These are phyloP conservation scores for Rutstroemia sp. DNA, from an alignment of 2,329 filamentous ascomycete species.

Conservation along the genomic window DNA sequence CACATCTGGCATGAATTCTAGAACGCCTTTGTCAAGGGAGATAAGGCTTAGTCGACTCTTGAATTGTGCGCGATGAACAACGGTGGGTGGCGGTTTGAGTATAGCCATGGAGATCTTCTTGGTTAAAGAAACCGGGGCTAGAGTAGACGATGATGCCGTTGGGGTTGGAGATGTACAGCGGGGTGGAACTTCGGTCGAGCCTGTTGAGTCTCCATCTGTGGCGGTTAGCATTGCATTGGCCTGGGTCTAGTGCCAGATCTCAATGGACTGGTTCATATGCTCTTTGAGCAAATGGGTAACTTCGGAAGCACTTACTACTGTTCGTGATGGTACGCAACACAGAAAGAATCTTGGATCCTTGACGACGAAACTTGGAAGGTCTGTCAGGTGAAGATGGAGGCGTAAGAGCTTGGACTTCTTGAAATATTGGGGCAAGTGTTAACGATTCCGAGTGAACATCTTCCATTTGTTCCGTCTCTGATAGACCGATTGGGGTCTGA, in stretches of 20 bases:
- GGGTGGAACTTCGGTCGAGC: not conserved
- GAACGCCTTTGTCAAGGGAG: slow-evolving; percentile 30
- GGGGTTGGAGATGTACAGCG: not conserved
- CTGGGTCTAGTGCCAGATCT: not conserved
- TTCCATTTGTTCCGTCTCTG: not conserved
- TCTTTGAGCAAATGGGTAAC: too few relatives aligned
- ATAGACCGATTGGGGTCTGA: not conserved
- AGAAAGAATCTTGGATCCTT: slow-evolving; percentile 36
- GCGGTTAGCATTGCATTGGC: not conserved
- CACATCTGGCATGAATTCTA: slow-evolving; percentile 18
- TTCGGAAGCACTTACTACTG: slow-evolving; percentile 24
- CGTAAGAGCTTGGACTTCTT: slow-evolving; percentile 10
- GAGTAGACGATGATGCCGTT: not conserved
- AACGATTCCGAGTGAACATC: not conserved
- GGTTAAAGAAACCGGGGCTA: not conserved
- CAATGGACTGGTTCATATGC: not conserved
- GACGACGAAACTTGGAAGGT: slow-evolving; percentile 34
- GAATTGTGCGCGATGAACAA: slow-evolving; percentile 35
- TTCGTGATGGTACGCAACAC: slow-evolving; percentile 37
- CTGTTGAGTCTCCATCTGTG: not conserved
- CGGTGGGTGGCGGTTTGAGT: slow-evolving; percentile 34
- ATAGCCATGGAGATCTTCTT: slow-evolving; percentile 35
- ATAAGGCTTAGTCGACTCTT: slow-evolving; percentile 33
- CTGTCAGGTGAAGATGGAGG: slow-evolving; percentile 21
- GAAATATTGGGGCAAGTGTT: not conserved